A percentile compares a stretch with the other conserved stretches of the same genome.
Conservation (phyloP, 495 filamentous ascomycete genomes). For the Penicillium maclennaniae region DNA sequence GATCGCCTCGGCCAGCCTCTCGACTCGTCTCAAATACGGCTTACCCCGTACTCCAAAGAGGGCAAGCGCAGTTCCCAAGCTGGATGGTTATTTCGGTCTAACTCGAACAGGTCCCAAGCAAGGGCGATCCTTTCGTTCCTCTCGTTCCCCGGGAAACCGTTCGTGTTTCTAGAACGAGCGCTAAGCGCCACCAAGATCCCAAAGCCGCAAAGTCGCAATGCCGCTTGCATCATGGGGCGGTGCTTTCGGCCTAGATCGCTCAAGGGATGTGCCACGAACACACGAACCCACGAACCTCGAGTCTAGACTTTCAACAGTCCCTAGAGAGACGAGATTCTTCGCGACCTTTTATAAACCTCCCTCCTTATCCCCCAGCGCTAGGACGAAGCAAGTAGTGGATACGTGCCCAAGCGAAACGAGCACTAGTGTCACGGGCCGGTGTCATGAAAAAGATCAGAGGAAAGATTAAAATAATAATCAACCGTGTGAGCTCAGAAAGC, state of each 20-base stretch:
- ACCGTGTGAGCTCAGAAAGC: not conserved
- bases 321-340: not conserved
- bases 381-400: not conserved
- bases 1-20: not conserved
- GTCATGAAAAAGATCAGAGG: too few species aligned
- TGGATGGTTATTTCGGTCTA: not conserved
- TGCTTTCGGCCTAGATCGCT: conserved; percentile 9
- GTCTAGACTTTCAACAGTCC: conserved; percentile 4
- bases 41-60: not conserved
- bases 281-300: not conserved
- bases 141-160: not conserved
- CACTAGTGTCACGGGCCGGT: not conserved
- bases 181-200: not conserved
- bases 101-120: not conserved
- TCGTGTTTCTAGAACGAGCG: conserved; percentile 9
- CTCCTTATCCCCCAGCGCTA: not conserved
- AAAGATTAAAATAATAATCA: not conserved
- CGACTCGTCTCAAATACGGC: not conserved
- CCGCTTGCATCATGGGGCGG: not conserved
- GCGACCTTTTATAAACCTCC: not conserved
- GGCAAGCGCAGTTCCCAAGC: not conserved
- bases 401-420: not conserved
- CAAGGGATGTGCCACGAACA: not conserved
- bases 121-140: conserved; percentile 1
- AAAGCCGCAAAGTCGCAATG: not conserved